Base-by-base conservation (phyloP, 805 yeast genomes). In the Starmerella geochares region DNA sequence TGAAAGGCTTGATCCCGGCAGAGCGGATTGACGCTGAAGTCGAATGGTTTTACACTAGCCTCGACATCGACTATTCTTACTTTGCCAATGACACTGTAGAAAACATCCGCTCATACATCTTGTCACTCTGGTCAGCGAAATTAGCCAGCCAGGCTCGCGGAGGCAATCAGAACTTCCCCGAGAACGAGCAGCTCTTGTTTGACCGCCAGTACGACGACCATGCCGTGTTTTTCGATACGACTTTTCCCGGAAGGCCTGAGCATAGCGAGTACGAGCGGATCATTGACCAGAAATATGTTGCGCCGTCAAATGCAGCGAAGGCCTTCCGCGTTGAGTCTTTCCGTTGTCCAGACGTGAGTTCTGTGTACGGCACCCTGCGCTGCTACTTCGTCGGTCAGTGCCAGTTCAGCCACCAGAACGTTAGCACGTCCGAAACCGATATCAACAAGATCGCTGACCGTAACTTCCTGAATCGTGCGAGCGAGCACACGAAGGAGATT, bases 1-100 rank as follows among this genome's bases (percentile, higher is more conserved):
- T 90, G 50, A 95, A 86, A 63, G 97, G 96, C 0, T 85, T 90
- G 62, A 84, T 90, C 53, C 98, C 97, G 9, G 94, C 84, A 59
- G 68, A 77, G 50, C 72, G 86, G 59, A 84, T 90, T 57, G 96
- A 87, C 67, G 72, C 76, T 49, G 97, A 90, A 68, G 81, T 90
- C 7, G 76, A 73, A 52, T 87, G 96, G 94, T 88, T 90, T 65
- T 92, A 92, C 70, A 78, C 83, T 51, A 68, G 77, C 36, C 73
- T 90, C 57, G 96, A 96, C 24, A 86, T 90, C 52, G 96, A 88
- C 63, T 96, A 87, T 62, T 81, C 86, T 27, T 90, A 84, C 67
- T 88, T 90, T 64, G 92, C 92, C 38, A 78, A 83, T 55, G 96
- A 90, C 63, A 71, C 84, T 4, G 83, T 88, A 13, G 78, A 75